Evolutionary conservation across 805 yeast species (phyloP), one percentile per base, ranked within the genome.

Genomic region (Candida ovalis): DNA sequence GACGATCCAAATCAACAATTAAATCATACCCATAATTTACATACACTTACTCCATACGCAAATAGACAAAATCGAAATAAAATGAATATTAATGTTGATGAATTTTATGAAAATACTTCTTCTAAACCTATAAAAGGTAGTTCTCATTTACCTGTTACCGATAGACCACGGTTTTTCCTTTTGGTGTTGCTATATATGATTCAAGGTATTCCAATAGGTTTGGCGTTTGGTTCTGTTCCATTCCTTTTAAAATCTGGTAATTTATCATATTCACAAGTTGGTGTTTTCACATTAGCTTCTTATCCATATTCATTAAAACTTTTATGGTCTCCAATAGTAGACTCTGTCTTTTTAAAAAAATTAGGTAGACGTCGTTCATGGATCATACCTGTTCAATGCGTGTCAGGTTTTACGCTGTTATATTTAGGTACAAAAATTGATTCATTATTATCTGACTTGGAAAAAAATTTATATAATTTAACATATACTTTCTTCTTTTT

Each of bases 191-290:
- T 94, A 30, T 94, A 94, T 63, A 70, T 90, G 43, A 75, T 91
- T 6, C 99, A 94, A 64, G 99, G 99, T n/a, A 82, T 94, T 5
- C 99, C 99, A 0, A 95, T 91, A 13, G 99, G 99, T 0, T 69
- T 94, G 30, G 96, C 96, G 1, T 90, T 92, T 71, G 99, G 99
- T 2, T 83, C 96, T 1, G 77, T 94, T 10, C 99, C 99, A 1
- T 94, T 91, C 60, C 69, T 94, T 18, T 74, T 94, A 48, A 94
- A 94, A 63, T 78, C 92, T 3, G 70, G 69, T 30, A 82, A 86
- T 48, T 75, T 92, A 15, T 78, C 90, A 12, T 94, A 88, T 62
- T 82, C 96, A 0, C 95, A 91, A 59, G 87, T 94, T 7, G 99
- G 98, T 1, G 62, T 91, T 2, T 94, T 94, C 64, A 81, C 96